phyloP scores from a whole-genome alignment of 768 basidiomycete species.

The Suillus luteus region DNA sequence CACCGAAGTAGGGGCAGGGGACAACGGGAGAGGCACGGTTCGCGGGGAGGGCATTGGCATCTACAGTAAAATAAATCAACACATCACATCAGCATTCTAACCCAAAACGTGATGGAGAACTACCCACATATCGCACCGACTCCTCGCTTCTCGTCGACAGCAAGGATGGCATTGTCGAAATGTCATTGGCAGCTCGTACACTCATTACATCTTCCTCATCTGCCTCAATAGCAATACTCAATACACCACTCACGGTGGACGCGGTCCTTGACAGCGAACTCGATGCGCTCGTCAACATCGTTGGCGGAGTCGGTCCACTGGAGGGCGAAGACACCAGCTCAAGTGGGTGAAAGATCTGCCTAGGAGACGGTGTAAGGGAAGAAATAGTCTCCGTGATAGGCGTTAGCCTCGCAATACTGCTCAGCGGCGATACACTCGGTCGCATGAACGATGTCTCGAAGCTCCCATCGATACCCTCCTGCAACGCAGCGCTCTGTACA shows the following conservation, averaged over 20 bases:
- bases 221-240: slow-evolving; percentile 44
- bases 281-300: slow-evolving; percentile 34
- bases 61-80: slow-evolving; percentile 31
- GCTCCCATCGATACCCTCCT: slow-evolving; percentile 62
- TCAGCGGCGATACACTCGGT: slow-evolving; percentile 50
- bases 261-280: slow-evolving; percentile 39
- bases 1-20: slow-evolving; percentile 39
- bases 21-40: slow-evolving; percentile 32
- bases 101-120: not conserved
- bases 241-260: slow-evolving; percentile 41
- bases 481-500: slow-evolving; percentile 48
- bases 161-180: slow-evolving; percentile 59
- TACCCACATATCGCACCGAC: slow-evolving; percentile 39
- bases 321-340: slow-evolving; percentile 33
- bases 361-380: slow-evolving; percentile 19
- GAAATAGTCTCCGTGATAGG: slow-evolving; percentile 38
- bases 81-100: slow-evolving; percentile 10
- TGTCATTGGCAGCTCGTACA: slow-evolving; percentile 28
- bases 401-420: slow-evolving; percentile 35
- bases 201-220: slow-evolving; percentile 36
- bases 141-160: slow-evolving; percentile 44
- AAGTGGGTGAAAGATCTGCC: slow-evolving; percentile 23
- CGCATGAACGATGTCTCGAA: slow-evolving; percentile 76
- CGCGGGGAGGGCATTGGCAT: slow-evolving; percentile 29
- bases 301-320: slow-evolving; percentile 32